Conservation (phyloP, 441 rosid genomes). For the Adansonia gregorii region DNA sequence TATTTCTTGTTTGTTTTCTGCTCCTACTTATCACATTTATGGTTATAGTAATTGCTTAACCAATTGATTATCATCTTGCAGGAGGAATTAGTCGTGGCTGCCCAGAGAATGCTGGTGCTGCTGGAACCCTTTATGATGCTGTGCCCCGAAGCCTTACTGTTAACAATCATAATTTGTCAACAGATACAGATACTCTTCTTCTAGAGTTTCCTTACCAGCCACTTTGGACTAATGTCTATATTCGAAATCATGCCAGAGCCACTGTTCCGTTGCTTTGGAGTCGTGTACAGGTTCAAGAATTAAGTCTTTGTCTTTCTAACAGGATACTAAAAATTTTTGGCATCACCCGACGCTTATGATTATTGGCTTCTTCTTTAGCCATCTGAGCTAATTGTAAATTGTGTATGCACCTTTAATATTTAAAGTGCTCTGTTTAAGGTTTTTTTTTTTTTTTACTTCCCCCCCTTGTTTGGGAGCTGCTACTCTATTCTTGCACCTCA, state of each 20-base stretch:
- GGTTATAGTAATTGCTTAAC: background rate
- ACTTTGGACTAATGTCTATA: constrained; percentile 77
- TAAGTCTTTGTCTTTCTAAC: background rate
- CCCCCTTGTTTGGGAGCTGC: background rate
- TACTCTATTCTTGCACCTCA: background rate
- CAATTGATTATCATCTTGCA: constrained; percentile 33
- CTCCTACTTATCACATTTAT: background rate
- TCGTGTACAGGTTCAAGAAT: constrained; percentile 87
- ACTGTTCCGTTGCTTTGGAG: constrained; percentile 98
- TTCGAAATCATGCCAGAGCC: constrained; percentile 89
- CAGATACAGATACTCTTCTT: constrained; percentile 94
- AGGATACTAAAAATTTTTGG: background rate
- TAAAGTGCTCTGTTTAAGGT: background rate
- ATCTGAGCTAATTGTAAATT: background rate
- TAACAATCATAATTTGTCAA: constrained; percentile 83
- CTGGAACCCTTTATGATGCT: constrained; percentile 97
- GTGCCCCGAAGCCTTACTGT: constrained; percentile 92
- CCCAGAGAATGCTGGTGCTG: constrained; percentile 90
- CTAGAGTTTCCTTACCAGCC: constrained; percentile 95
- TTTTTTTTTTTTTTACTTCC: background rate
- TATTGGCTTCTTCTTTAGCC: background rate
- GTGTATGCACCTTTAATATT: background rate
- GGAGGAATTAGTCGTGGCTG: constrained; percentile 91
- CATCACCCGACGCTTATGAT: background rate
- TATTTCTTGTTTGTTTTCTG: constrained; percentile 2